Percentiles rank a stretch among this genome's conserved stretches.
Conservation (phyloP, 2,329 filamentous ascomycete species). For the Pseudogymnoascus sp. region DNA sequence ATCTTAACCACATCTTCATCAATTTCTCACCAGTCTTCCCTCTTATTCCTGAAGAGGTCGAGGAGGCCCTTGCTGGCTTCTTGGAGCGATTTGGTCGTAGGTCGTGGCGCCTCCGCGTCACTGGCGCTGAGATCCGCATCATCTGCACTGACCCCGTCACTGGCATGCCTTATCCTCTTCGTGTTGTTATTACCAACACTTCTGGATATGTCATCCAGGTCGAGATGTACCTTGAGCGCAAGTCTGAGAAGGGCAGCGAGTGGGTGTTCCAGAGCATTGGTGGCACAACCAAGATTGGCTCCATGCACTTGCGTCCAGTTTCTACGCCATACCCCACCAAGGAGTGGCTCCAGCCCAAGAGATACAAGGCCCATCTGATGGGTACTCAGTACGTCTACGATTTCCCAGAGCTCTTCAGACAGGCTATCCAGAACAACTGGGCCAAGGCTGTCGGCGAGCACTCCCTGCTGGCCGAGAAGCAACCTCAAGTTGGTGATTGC, state of each 20-base stretch:
- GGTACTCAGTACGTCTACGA: constrained; percentile 99
- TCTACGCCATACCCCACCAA: constrained; percentile 93
- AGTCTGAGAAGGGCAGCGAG: constrained; percentile 86
- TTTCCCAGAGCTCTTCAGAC: constrained; percentile 98
- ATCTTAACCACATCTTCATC: constrained; percentile 99
- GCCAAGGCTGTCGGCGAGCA: constrained; percentile 64
- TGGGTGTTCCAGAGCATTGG: constrained; percentile 99
- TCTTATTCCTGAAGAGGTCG: constrained; percentile 78
- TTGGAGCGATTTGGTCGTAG: constrained; percentile 91
- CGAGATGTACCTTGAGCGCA: constrained; percentile 94
- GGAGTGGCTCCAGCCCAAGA: constrained; percentile 96
- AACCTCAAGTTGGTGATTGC: constrained; percentile 80
- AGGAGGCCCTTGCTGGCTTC: constrained; percentile 89
- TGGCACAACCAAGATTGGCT: constrained; percentile 86
- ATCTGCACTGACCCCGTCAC: constrained; percentile 87
- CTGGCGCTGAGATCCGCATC: constrained; percentile 95
- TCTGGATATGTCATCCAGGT: constrained; percentile 97
- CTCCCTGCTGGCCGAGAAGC: constrained; percentile 65
- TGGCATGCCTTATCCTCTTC: constrained; percentile 79
- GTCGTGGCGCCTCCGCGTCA: constrained; percentile 92
- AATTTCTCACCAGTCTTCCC: constrained; percentile 98
- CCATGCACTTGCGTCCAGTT: constrained; percentile 88
- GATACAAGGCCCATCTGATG: constrained; percentile 99
- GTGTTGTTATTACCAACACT: constrained; percentile 95
- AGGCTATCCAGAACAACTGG: constrained; percentile 96